These are phyloP conservation scores for Starmera dryadoides DNA, from an alignment of 805 yeast species.

Conservation along the genomic window DNA sequence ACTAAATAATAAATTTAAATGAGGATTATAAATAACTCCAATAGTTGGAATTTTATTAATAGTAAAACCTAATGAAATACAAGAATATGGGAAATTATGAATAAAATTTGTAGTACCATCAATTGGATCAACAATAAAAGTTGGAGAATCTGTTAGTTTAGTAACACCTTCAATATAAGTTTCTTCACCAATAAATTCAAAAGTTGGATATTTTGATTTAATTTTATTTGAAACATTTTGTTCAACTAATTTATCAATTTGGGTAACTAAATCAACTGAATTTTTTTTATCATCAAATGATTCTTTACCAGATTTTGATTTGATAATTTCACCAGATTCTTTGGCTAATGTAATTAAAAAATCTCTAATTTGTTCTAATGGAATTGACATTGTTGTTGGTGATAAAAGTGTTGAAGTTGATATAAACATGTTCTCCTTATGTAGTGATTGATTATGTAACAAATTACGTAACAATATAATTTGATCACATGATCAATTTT, in stretches of 20 bases:
- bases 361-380: conserved; percentile 25
- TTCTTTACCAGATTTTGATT: conserved; percentile 39
- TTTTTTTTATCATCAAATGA: conserved; percentile 50
- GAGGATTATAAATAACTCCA: conserved; percentile 65
- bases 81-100: conserved; percentile 54
- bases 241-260: conserved; percentile 52
- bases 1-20: conserved; percentile 41
- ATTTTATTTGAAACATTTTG: conserved; percentile 29
- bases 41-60: conserved; percentile 40
- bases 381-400: not conserved
- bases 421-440: too few species aligned
- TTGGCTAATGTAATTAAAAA: conserved; percentile 32
- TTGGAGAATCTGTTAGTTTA: conserved; percentile 41
- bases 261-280: conserved; percentile 57
- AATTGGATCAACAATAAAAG: conserved; percentile 59
- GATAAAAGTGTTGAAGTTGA: too few species aligned
- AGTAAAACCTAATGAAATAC: conserved; percentile 55
- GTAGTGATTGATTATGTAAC: too few species aligned
- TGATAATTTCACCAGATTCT: conserved; percentile 44
- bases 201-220: conserved; percentile 35
- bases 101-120: conserved; percentile 64
- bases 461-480: too few species aligned
- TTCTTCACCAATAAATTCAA: conserved; percentile 56
- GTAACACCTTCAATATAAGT: conserved; percentile 43
- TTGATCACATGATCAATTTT: too few species aligned